Base-by-base conservation (phyloP, 2,329 filamentous ascomycete species). In the Phialophora expanda region DNA sequence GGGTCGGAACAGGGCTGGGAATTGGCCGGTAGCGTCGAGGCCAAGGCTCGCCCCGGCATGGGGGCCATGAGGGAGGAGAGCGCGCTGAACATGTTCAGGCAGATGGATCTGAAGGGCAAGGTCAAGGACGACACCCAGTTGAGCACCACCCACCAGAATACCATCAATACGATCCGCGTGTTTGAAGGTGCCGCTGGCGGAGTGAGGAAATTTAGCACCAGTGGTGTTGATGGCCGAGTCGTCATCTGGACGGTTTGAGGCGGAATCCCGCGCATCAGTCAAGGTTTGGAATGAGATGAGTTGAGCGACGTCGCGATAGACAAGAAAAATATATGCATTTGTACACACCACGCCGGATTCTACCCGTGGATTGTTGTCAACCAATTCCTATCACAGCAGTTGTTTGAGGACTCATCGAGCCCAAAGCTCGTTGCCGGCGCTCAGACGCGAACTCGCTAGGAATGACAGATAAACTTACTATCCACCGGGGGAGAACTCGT, bases 21-120 rank as follows among this genome's bases (percentile, higher is more conserved):
- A 75, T 82, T 97, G 44, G 86, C 85, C 41, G 93, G 93, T 34
- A 90, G 91, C 3, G 82, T 98, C 67, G 93, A 97, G 80, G 82
- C 83, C 56, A 93, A 93, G 80, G 84, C 86, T 57, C 81, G 85
- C 4, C 82, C 85, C 30, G 89, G 86, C 50, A 77, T 83, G 62
- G 81, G 79, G 1, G 86, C 87, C 62, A 82, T 83, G 66, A 86
- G 90, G 34, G 95, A 98, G 79, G 95, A 98, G 78, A 95, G 91
- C 70, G 95, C 95, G 26, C 83, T 97, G 77, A 97, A 98, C 80
- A 97, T 98, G 92, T 99, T 99, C 82, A 88, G 89, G 74, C 93
- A 97, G 82, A 98, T 99, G 95, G 95, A 99, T 79, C 85, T 99
- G 71, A 97, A 95, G 85, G 95, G 95, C 69, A 96, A 96, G 80